These are phyloP conservation scores for Harringtonia lauricola DNA, from an alignment of 2,329 filamentous ascomycete genomes.

Conservation along the genomic window DNA sequence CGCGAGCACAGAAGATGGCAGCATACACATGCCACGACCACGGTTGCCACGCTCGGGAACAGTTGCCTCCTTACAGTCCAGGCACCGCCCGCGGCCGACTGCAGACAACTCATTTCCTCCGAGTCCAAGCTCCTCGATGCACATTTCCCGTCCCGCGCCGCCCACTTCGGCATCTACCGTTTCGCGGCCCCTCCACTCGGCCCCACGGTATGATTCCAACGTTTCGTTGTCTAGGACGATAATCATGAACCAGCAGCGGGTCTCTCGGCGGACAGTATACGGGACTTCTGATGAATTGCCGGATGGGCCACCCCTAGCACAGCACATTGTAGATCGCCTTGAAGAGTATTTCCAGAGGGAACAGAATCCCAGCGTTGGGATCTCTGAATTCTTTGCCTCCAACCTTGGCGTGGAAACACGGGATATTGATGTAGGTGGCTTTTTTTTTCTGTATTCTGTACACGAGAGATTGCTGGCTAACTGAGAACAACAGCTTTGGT, in stretches of 20 bases:
- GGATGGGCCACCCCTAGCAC: constrained; percentile 33
- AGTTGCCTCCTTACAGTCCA: not conserved
- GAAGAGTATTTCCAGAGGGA: constrained; percentile 41
- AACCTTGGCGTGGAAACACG: constrained; percentile 39
- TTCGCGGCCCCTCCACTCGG: not conserved
- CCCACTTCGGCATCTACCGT: no score
- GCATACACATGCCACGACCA: not conserved
- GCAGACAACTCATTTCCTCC: no score
- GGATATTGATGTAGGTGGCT: constrained; percentile 29
- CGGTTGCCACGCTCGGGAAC: not conserved
- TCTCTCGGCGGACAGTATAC: constrained; percentile 27
- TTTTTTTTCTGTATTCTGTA: constrained; percentile 16
- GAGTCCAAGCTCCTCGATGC: no score
- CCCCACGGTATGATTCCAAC: not conserved
- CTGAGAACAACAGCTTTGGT: constrained; percentile 28
- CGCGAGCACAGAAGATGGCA: constrained; percentile 3
- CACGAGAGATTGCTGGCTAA: not conserved
- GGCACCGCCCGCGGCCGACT: not conserved
- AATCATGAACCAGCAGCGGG: constrained; percentile 34
- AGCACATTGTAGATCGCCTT: constrained; percentile 36
- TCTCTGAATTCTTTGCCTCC: constrained; percentile 42
- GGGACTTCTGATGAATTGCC: constrained; percentile 22
- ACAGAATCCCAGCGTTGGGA: constrained; percentile 34
- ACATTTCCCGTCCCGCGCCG: no score
- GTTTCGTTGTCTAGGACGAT: constrained; percentile 19